Evolutionary conservation across 2,329 filamentous ascomycete species (phyloP).

Genomic region (Gnomoniopsis sp.): DNA sequence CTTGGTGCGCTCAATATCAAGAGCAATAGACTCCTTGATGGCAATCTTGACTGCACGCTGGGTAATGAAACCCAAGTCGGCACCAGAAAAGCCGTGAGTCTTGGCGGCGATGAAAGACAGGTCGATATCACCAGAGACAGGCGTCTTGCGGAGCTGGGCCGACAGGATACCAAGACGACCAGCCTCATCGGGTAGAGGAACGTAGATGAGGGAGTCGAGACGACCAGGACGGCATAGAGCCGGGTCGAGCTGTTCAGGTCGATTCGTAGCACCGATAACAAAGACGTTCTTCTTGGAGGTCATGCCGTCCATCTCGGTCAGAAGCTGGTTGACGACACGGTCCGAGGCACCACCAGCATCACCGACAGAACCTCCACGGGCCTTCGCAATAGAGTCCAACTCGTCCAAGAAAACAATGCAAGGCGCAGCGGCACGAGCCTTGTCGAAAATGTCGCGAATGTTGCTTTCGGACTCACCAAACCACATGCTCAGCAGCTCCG

Average conservation of each 20-base stretch:
- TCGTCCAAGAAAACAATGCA: conserved; percentile 99
- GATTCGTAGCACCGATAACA: conserved; percentile 97
- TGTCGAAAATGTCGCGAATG: conserved; percentile 99
- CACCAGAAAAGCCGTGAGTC: conserved; percentile 99
- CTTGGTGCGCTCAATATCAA: conserved; percentile 87
- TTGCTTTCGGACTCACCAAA: conserved; percentile 99
- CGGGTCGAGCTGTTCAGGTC: conserved; percentile 97
- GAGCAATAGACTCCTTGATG: conserved; percentile 92
- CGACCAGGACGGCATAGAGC: conserved; percentile 96
- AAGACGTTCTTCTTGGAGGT: conserved; percentile 99
- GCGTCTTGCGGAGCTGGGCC: conserved; percentile 98
- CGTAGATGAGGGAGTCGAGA: conserved; percentile 98
- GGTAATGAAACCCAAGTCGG: conserved; percentile 97
- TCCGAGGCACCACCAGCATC: conserved; percentile 98
- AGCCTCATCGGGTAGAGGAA: conserved; percentile 88
- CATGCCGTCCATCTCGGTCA: conserved; percentile 94
- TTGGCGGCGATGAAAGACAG: conserved; percentile 89
- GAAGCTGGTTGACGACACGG: conserved; percentile 98
- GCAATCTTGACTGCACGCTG: conserved; percentile 99
- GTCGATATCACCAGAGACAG: conserved; percentile 82
- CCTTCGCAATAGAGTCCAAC: conserved; percentile 98
- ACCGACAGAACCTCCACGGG: conserved; percentile 91
- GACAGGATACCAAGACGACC: conserved; percentile 87
- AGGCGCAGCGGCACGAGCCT: conserved; percentile 94
- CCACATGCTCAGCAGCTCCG: conserved; percentile 99